Evolutionary conservation across 306 rosid species (phyloP).

Genomic region (Cucurbita pepo): DNA sequence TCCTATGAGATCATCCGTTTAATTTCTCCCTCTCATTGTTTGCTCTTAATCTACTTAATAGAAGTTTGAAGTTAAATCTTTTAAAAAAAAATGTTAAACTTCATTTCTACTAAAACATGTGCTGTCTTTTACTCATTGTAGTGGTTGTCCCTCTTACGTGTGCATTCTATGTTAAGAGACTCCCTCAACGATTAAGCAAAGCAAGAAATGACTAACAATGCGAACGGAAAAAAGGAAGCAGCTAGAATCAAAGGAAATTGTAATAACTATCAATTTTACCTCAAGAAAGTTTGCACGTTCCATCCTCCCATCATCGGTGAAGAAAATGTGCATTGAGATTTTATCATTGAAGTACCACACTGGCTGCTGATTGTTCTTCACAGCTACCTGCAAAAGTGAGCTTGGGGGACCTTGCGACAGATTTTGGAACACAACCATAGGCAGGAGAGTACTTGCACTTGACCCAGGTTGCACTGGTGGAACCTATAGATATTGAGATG

Average conservation of each 20-base stretch:
- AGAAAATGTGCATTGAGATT: slow-evolving; percentile 50
- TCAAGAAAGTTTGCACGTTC: slow-evolving; percentile 82
- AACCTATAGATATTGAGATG: slow-evolving; percentile 33
- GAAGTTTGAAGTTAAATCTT: background rate
- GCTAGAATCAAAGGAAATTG: background rate
- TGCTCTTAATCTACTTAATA: background rate
- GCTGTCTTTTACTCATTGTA: background rate
- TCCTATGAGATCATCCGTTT: background rate
- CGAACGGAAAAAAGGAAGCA: background rate
- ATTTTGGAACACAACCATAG: slow-evolving; percentile 87
- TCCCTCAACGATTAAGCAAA: background rate
- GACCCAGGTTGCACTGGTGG: slow-evolving; percentile 76
- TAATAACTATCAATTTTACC: slow-evolving; percentile 26
- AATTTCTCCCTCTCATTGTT: background rate
- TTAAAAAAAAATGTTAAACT: background rate
- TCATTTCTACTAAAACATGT: background rate
- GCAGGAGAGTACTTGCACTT: slow-evolving; percentile 51
- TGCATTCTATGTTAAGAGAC: background rate
- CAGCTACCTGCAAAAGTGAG: slow-evolving; percentile 80
- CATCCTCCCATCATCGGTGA: slow-evolving; percentile 92
- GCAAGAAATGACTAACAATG: background rate
- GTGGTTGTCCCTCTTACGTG: background rate
- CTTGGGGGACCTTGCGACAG: slow-evolving; percentile 95
- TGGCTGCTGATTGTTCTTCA: slow-evolving; percentile 84
- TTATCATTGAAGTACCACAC: slow-evolving; percentile 91